These are phyloP conservation scores for Neospermospora avenae DNA, from an alignment of 2,329 filamentous ascomycete genomes.

Conservation along the genomic window DNA sequence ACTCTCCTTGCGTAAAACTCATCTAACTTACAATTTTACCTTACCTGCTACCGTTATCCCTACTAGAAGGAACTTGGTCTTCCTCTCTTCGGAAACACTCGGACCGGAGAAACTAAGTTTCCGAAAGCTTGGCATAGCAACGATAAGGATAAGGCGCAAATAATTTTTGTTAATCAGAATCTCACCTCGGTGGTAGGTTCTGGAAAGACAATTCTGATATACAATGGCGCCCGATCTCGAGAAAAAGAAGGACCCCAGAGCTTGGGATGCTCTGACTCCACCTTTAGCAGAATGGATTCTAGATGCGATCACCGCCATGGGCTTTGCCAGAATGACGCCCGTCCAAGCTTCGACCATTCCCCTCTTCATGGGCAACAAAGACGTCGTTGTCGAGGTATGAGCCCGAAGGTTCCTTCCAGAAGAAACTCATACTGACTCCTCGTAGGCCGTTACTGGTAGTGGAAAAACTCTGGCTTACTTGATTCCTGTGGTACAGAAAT, in stretches of 20 bases:
- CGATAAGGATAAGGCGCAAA: constrained; percentile 12
- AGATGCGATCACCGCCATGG: constrained; percentile 79
- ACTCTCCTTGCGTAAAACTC: no score
- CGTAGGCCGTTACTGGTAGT: constrained; percentile 78
- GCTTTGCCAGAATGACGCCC: constrained; percentile 83
- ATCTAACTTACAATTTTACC: no score
- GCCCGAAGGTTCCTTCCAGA: neutral
- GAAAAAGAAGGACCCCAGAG: constrained; percentile 47
- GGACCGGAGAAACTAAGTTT: neutral
- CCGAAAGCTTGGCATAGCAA: constrained; percentile 2
- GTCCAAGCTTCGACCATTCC: constrained; percentile 93
- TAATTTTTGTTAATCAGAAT: neutral
- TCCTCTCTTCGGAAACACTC: no score
- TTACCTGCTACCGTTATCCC: no score
- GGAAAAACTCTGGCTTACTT: constrained; percentile 87
- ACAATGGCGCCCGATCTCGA: constrained; percentile 27
- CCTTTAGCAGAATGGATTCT: constrained; percentile 78
- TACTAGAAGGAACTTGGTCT: no score
- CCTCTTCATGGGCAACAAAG: constrained; percentile 84
- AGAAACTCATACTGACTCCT: constrained; percentile 8
- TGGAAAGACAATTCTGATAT: neutral
- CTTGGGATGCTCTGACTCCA: constrained; percentile 68
- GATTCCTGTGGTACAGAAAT: constrained; percentile 77
- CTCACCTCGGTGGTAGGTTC: neutral
- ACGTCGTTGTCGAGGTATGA: constrained; percentile 79